Evolutionary conservation across 345 rosid species (phyloP).

Genomic region (Brassica nigra): DNA sequence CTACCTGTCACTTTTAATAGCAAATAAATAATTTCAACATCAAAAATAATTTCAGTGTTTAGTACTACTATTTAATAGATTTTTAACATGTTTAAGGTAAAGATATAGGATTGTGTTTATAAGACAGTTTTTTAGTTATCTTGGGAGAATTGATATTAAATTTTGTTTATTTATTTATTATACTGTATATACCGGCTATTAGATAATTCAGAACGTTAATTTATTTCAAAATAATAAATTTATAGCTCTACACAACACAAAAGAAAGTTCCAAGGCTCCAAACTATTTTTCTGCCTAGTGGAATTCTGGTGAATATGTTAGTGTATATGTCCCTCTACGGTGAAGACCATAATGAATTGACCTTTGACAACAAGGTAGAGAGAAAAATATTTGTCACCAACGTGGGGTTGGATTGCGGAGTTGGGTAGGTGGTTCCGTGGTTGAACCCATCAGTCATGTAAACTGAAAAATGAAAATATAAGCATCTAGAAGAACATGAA

Average conservation of each 20-base stretch:
- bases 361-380: background rate
- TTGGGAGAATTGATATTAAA: background rate
- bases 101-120: background rate
- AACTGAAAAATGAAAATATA: background rate
- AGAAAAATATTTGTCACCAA: background rate
- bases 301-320: background rate
- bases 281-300: constrained; percentile 2
- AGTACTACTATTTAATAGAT: background rate
- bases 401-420: background rate
- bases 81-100: background rate
- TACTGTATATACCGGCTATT: too few relatives aligned
- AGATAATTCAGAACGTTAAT: background rate
- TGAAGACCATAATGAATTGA: constrained; percentile 7
- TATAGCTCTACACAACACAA: background rate
- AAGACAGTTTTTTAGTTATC: background rate
- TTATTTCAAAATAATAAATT: background rate
- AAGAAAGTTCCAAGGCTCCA: background rate
- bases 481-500: background rate
- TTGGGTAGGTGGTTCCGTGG: background rate
- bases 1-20: background rate
- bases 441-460: background rate
- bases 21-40: background rate
- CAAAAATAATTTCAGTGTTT: background rate
- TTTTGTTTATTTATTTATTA: too few relatives aligned
- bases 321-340: background rate